Base-by-base conservation (phyloP, 306 rosid species). In the Cicer pinnatifidum region DNA sequence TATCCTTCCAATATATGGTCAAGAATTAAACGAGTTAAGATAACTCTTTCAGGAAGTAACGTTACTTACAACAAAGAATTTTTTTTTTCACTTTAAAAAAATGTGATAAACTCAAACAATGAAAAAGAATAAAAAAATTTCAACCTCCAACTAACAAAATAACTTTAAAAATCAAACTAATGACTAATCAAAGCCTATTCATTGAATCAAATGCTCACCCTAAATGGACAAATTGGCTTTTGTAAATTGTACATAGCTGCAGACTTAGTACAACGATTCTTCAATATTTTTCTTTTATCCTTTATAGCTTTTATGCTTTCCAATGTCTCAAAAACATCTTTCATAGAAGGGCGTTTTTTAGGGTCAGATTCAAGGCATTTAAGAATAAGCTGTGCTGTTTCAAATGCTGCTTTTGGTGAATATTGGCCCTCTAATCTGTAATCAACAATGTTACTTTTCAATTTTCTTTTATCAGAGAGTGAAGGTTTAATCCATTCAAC, bases 301-400 rank as follows among this genome's bases (percentile, higher is more conserved):
- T 81, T 78, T 45, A 84, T 76, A 51, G 86, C 82, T 67, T 84
- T 71, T 16, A 94, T 82, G 73, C 19, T 19, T 79, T 89, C 92
- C 80, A 94, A 69, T n/a, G 75, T 65, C 66, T 75, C 90, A 20
- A 88, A n/a, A 11, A 94, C 95, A 52, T 85, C 90, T 61, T 82
- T 82, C 98, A 91, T 94, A 41, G 91, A 80, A 35, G 98, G 98
- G 3, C 98, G 97, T 17, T 41, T 45, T 66, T 61, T 87, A 17
- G 87, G 98, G 9, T 89, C 87, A 0, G 70, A 44, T 51, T 77
- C 85, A 35, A 91, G 71, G 83, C 97, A 94, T 59, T 88, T 84
- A 8, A 87, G 76, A 46, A 89, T 62, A 65, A 91, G 84, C 1
- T 83, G 85, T 19, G 84, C 96, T 40, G 84, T 81, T 46, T 69